These are phyloP conservation scores for Hanseniaspora lindneri DNA, from an alignment of 805 yeast species.

Conservation along the genomic window DNA sequence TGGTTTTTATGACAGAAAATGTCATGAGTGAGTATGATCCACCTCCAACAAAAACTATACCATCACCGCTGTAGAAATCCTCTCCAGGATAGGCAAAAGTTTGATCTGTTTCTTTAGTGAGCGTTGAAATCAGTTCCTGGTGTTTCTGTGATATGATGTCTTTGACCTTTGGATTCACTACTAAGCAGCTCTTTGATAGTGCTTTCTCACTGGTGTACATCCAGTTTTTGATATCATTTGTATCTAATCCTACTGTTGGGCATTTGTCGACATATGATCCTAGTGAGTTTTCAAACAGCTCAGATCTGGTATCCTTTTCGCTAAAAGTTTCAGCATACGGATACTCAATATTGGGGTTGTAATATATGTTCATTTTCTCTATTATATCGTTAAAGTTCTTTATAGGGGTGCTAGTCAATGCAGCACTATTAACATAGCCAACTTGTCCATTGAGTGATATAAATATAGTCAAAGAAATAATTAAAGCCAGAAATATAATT, in stretches of 20 bases:
- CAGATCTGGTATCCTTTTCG: constrained; percentile 8
- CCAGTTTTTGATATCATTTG: constrained; percentile 8
- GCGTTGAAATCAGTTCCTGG: not conserved
- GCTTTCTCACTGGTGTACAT: not conserved
- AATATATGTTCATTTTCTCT: not conserved
- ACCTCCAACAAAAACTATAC: constrained; percentile 67
- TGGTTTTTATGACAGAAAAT: constrained; percentile 38
- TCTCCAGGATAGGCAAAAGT: constrained; percentile 7
- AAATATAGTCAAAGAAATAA: no score
- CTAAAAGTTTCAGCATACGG: constrained; percentile 3
- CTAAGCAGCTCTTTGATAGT: not conserved
- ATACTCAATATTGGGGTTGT: constrained; percentile 3
- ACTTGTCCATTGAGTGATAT: no score
- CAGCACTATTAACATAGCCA: no score
- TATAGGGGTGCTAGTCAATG: no score
- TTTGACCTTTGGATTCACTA: constrained; percentile 2
- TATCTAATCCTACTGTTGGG: constrained; percentile 10
- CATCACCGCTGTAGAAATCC: constrained; percentile 34
- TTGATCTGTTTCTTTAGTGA: not conserved
- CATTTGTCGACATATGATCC: constrained; percentile 8
- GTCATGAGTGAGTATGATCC: constrained; percentile 57
- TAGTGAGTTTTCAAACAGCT: not conserved
- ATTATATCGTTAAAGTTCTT: not conserved
- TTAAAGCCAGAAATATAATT: no score
- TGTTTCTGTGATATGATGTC: not conserved